These are phyloP conservation scores for Fusarium nematophilum DNA, from an alignment of 2,329 filamentous ascomycete genomes.

Conservation along the genomic window DNA sequence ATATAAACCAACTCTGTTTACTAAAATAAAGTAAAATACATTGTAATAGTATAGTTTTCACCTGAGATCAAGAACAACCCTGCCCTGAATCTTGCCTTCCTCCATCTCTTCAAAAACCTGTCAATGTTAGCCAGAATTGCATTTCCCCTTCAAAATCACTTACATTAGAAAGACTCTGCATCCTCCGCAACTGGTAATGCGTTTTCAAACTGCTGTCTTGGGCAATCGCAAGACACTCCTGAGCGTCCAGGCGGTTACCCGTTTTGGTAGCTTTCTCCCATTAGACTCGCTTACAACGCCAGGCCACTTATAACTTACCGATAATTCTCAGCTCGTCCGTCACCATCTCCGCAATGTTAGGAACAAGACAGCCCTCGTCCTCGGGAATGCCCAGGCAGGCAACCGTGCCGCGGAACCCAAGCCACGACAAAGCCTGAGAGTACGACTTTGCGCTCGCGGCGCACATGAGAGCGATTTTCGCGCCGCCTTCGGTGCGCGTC, in stretches of 20 bases:
- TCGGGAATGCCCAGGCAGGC: slow-evolving; percentile 43
- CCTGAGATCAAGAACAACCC: slow-evolving; percentile 12
- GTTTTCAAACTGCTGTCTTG: neutral
- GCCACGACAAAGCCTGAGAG: slow-evolving; percentile 34
- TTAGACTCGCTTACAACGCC: neutral
- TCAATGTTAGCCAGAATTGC: neutral
- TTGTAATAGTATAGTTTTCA: neutral
- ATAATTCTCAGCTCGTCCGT: slow-evolving; percentile 9
- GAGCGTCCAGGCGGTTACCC: slow-evolving; percentile 10
- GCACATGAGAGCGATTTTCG: slow-evolving; percentile 37
- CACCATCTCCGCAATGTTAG: slow-evolving; percentile 5
- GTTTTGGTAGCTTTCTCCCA: slow-evolving; percentile 5
- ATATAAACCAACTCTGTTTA: no score
- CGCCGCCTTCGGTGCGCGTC: slow-evolving; percentile 26
- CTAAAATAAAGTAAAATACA: no score
- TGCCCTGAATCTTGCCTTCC: slow-evolving; percentile 8
- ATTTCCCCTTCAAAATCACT: neutral
- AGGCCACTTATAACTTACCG: neutral
- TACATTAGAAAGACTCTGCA: slow-evolving; percentile 10
- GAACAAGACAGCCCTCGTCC: neutral
- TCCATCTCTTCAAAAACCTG: slow-evolving; percentile 14
- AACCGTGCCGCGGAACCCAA: slow-evolving; percentile 43
- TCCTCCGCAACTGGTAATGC: slow-evolving; percentile 7
- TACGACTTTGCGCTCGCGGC: slow-evolving; percentile 38
- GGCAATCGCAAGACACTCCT: slow-evolving; percentile 16